A percentile compares a stretch with the other conserved stretches of the same genome.
These are phyloP conservation scores for Pseudevernia furfuracea DNA, from an alignment of 495 filamentous ascomycete species.

Conservation along the genomic window DNA sequence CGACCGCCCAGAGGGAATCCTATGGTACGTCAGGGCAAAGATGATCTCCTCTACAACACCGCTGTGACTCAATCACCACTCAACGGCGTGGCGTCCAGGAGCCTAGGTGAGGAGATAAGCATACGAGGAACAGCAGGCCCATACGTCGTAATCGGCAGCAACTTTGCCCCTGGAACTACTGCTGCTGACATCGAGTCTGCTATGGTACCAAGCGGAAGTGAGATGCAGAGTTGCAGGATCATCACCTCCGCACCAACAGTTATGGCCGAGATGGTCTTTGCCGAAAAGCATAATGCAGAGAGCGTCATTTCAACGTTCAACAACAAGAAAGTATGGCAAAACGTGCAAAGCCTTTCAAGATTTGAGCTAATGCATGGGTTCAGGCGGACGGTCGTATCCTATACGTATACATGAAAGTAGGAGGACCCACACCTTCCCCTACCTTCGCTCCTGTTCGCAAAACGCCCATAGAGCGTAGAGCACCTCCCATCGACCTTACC, in stretches of 20 bases:
- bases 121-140: constrained; percentile 78
- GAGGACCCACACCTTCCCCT: constrained; percentile 29
- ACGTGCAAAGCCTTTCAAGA: background rate
- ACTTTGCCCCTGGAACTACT: constrained; percentile 89
- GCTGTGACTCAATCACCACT: constrained; percentile 27
- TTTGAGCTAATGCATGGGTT: constrained; percentile 1
- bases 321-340: constrained; percentile 62
- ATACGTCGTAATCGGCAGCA: constrained; percentile 74
- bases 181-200: constrained; percentile 89
- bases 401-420: constrained; percentile 61
- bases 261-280: constrained; percentile 78
- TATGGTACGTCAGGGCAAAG: constrained; percentile 35
- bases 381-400: constrained; percentile 84
- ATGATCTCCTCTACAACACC: constrained; percentile 35
- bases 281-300: constrained; percentile 68
- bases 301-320: constrained; percentile 77
- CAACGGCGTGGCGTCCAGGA: constrained; percentile 30
- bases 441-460: constrained; percentile 31
- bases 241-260: constrained; percentile 65
- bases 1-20: constrained; percentile 28
- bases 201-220: constrained; percentile 62
- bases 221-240: constrained; percentile 64
- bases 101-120: constrained; percentile 47
- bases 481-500: constrained; percentile 27
- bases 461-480: constrained; percentile 26